Evolutionary conservation across 805 yeast genomes (phyloP), one percentile per base, ranked within the genome.

Genomic region (Clavispora phyllophila): DNA sequence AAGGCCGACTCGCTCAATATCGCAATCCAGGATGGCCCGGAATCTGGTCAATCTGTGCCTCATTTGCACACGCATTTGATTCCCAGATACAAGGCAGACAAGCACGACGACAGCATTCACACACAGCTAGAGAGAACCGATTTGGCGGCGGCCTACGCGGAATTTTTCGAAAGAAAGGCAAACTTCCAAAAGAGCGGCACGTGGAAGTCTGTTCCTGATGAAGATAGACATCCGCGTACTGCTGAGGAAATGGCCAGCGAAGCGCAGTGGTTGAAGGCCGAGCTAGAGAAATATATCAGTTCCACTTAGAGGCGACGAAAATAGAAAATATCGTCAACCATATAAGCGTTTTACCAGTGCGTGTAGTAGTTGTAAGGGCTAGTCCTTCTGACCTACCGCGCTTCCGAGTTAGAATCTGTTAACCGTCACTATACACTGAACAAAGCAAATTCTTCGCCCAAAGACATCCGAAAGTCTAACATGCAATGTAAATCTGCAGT

Each of bases 21-120:
- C 31, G 91, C 97, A 9, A 87, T 95, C 45, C 99, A 93, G 61
- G 99, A 93, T 60, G 99, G 99, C 0, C 86, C 89, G 0, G 88
- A 88, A 39, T 91, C 97, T 1, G 99, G 99, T 3, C 99, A 93
- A 60, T 79, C 90, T n/a, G 82, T 93, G 2, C 96, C 97, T 5
- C 99, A 93, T 63, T 73, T 91, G 23, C 99, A 93, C 61, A 84
- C 96, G 17, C 99, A 93, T 60, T 66, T 93, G 15, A 89, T 93
- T 17, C 99, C 99, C 6, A 73, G 99, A 32, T 81, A 75, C 58
- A 71, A 68, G 39, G 67, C 68, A 4, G 82, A 84, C 54, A 66
- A 66, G 0, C 66, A 59, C 1, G 96, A 87, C 58, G 81, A 78
- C 31, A 44, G 40, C 28, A 75, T 93, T 24, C 88, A 93, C 60